Percentiles rank a stretch among this genome's conserved stretches.
Conservation (phyloP, 768 basidiomycete genomes). For the Pleurotus cornucopiae region DNA sequence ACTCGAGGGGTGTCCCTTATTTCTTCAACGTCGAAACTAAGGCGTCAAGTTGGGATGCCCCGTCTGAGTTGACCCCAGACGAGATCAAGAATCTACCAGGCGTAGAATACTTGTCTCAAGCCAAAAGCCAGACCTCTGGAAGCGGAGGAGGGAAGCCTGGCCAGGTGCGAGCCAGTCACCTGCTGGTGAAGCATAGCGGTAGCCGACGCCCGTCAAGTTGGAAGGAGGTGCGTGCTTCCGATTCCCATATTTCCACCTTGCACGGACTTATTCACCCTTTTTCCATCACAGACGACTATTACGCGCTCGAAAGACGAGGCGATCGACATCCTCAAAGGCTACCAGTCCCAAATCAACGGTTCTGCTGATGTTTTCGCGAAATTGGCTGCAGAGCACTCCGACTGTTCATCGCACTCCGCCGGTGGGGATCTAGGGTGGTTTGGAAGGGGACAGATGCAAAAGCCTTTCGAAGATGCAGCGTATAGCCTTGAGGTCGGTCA, state of each 20-base stretch:
- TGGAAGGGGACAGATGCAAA: conserved; percentile 88
- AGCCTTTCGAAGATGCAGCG: conserved; percentile 90
- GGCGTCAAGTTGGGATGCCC: conserved; percentile 78
- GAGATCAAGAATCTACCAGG: conserved; percentile 65
- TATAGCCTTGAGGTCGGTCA: conserved; percentile 67
- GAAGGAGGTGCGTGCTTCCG: conserved; percentile 56
- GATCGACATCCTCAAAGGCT: conserved; percentile 65
- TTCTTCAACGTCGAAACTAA: conserved; percentile 76
- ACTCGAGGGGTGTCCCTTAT: conserved; percentile 74
- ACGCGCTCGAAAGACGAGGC: conserved; percentile 89
- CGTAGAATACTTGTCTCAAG: conserved; percentile 40
- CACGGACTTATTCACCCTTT: too few relatives aligned
- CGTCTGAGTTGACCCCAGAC: conserved; percentile 54
- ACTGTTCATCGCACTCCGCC: conserved; percentile 82
- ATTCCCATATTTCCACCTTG: too few relatives aligned
- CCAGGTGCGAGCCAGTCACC: conserved; percentile 90
- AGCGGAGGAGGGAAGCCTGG: conserved; percentile 25
- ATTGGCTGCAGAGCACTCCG: conserved; percentile 75
- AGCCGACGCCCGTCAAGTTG: conserved; percentile 79
- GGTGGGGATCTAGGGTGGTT: conserved; percentile 90
- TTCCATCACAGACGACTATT: conserved; percentile 55
- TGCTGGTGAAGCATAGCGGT: conserved; percentile 86
- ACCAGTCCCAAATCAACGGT: conserved; percentile 57
- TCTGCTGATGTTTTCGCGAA: conserved; percentile 64
- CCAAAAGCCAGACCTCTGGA: conserved; percentile 8